phyloP scores from a whole-genome alignment of 139 green algal genomes.

The Edaphochlamys debaryana region DNA sequence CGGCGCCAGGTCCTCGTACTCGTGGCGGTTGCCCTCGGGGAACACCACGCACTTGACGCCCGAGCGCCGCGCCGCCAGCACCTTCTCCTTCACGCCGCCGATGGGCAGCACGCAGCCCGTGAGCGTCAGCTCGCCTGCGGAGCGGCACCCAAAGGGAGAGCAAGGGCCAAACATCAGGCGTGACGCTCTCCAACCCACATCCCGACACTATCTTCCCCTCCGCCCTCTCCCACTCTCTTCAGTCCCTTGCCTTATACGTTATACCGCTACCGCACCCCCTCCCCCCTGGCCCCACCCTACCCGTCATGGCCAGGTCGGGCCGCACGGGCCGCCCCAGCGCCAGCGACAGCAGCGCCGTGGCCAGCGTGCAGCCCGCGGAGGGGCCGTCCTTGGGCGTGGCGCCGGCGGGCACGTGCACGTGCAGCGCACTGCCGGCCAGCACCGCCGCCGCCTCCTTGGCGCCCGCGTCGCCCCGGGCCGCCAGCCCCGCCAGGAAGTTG shows the following conservation, averaged over 20 bases:
- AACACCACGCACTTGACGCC: slow-evolving; percentile 82
- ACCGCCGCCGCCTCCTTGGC: no score
- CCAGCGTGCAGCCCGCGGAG: slow-evolving; percentile 90
- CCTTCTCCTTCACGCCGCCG: slow-evolving; percentile 95
- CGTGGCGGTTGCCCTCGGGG: slow-evolving; percentile 88
- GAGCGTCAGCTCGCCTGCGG: slow-evolving; percentile 92
- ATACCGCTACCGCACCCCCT: background rate
- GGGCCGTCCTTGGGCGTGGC: slow-evolving; percentile 96
- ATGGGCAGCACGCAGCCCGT: slow-evolving; percentile 95
- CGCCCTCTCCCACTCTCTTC: background rate
- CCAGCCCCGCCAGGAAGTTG: slow-evolving; percentile 40
- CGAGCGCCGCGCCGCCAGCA: slow-evolving; percentile 84
- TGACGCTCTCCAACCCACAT: no score
- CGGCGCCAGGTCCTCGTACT: slow-evolving; percentile 93
- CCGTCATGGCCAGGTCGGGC: slow-evolving; percentile 73
- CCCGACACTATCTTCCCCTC: no score
- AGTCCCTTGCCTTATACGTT: no score
- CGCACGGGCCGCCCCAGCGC: slow-evolving; percentile 80
- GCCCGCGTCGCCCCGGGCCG: background rate
- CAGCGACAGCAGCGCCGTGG: slow-evolving; percentile 93
- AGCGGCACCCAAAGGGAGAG: slow-evolving; percentile 39
- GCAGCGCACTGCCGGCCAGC: slow-evolving; percentile 65
- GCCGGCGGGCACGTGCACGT: slow-evolving; percentile 95
- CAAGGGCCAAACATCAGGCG: no score
- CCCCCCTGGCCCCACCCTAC: slow-evolving; percentile 31